Conservation (phyloP, 179 eudicot species). For the Actinidia arguta region DNA sequence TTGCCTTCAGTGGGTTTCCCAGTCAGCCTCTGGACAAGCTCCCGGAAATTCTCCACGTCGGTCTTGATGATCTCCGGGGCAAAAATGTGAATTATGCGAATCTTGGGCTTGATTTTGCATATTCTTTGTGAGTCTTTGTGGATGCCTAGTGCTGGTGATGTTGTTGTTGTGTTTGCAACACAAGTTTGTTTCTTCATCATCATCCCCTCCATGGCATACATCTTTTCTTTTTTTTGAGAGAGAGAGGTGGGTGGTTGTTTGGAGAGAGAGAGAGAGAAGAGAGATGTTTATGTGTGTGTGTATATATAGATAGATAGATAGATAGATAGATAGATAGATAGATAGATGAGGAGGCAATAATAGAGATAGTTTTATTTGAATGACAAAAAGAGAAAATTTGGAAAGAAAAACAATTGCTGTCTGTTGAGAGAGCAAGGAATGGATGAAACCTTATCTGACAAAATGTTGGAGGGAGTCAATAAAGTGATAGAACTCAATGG, state of each 20-base stretch:
- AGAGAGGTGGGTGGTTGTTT: constrained; percentile 6
- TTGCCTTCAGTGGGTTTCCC: constrained; percentile 58
- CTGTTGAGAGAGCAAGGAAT: constrained; percentile 25
- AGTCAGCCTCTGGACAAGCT: constrained; percentile 81
- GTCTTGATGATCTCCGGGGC: constrained; percentile 91
- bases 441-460: constrained; percentile 29
- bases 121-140: constrained; percentile 58
- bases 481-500: constrained; percentile 22
- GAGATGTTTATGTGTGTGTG: constrained; percentile 7
- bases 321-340: too few relatives aligned
- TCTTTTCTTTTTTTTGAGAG: constrained; percentile 1
- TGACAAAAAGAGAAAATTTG: constrained; percentile 7
- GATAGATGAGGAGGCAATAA: not conserved
- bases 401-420: constrained; percentile 16
- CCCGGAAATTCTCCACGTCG: constrained; percentile 75
- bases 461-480: constrained; percentile 21
- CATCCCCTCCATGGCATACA: constrained; percentile 19
- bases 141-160: constrained; percentile 46
- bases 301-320: too few relatives aligned
- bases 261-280: constrained; percentile 20
- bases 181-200: constrained; percentile 36
- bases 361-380: not conserved
- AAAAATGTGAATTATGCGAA: constrained; percentile 75
- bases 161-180: constrained; percentile 15
- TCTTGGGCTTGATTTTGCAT: constrained; percentile 70